Conservation (phyloP, 2,329 filamentous ascomycete species). For the Gnomoniopsis smithogilvyi region DNA sequence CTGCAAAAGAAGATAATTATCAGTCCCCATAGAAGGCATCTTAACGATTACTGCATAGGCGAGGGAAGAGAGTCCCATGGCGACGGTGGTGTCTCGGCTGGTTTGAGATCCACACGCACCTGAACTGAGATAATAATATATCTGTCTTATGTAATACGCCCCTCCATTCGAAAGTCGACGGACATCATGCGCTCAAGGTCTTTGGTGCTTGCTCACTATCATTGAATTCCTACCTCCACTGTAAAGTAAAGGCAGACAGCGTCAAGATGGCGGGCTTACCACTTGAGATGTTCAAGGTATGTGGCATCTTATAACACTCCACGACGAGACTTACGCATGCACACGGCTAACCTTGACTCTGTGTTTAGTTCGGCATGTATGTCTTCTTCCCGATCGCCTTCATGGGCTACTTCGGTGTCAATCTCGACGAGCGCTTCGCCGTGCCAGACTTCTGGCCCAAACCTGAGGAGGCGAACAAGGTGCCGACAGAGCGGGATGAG, state of each 20-base stretch:
- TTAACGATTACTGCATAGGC: too few species aligned
- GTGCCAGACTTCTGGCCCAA: conserved; percentile 95
- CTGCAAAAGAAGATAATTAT: too few species aligned
- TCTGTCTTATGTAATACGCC: too few species aligned
- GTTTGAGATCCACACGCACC: too few species aligned
- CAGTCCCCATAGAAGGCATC: too few species aligned
- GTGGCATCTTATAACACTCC: conserved; percentile 16
- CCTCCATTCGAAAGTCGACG: too few species aligned
- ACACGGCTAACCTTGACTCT: conserved; percentile 3
- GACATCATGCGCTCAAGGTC: too few species aligned
- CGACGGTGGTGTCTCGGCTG: too few species aligned
- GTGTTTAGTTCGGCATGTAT: conserved; percentile 86
- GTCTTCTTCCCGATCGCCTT: conserved; percentile 97
- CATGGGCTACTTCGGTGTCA: conserved; percentile 99
- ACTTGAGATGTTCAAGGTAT: conserved; percentile 91
- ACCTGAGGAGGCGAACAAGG: conserved; percentile 69
- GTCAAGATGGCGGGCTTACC: conserved; percentile 74
- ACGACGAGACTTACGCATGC: conserved; percentile 4
- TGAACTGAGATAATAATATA: too few species aligned
- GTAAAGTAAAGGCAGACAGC: not conserved
- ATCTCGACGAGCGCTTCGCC: conserved; percentile 87
- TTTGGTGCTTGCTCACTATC: too few species aligned
- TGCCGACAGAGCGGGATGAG: conserved; percentile 76
- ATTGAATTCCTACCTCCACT: too few species aligned
- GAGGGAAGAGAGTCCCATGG: too few species aligned